Base-by-base conservation (phyloP, 768 basidiomycete species). In the Collybiopsis confluens region DNA sequence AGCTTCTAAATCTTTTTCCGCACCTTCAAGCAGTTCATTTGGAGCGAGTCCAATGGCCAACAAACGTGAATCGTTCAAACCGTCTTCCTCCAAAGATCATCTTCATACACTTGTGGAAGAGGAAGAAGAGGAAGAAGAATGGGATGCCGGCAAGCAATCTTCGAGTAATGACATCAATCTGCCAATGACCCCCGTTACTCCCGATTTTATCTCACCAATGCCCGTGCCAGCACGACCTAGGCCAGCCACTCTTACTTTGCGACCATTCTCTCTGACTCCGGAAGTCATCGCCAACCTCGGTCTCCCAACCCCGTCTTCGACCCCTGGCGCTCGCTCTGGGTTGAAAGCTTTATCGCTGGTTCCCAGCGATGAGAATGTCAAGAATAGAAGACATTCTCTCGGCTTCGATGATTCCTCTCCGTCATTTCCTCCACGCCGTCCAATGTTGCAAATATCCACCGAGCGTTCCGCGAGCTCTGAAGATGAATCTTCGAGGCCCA, bases 1-100 rank as follows among this genome's bases (percentile, higher is more conserved):
- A 41, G 86, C 85, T 48, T 73, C 76, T 36, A 88, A 84, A 67
- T 79, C 85, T 11, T 79, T 79, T 56, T 74, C 83, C 13, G 15
- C 52, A 8, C 73, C 83, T 24, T 73, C 72, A 27, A 64, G 77
- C 51, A 72, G 75, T 35, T 68, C 69, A 40, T 82, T 70, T 61
- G 67, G 70, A 24, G 61, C 67, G 57, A 63, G 66, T 48, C 66
- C 81, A 51, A 65, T 82, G 63, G 71, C 71, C 20, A 77, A 68
- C 60, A 92, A 91, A 69, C 83, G 91, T 11, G 90, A 93, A 65
- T 92, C 91, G 0, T 87, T 91, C 67, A 91, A 87, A 68, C 77
- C 85, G 59, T 79, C 81, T 1, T 79, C 80, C 10, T 76, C 83
- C 48, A 91, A 90, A 65, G 90, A 92, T 65, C 81, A 86, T 60